phyloP scores from a whole-genome alignment of 1,139 yeast genomes.

The Meyerozyma smithsonii region DNA sequence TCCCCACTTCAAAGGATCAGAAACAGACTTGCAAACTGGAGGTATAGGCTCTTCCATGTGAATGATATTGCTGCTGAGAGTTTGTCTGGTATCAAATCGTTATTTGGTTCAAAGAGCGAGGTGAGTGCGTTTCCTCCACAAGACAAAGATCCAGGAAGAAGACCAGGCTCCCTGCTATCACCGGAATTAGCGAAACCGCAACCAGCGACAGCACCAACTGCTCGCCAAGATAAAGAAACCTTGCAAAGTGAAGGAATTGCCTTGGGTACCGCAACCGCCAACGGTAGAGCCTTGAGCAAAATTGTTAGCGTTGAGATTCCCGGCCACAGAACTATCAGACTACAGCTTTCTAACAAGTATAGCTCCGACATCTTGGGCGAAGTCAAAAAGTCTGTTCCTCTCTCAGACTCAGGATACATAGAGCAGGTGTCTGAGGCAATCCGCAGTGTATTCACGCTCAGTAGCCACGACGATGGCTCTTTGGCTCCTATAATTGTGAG shows the following conservation, averaged over 20 bases:
- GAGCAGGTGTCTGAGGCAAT: slow-evolving; percentile 10
- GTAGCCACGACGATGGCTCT: slow-evolving; percentile 56
- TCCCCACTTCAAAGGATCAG: not conserved
- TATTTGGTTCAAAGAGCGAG: too few species aligned
- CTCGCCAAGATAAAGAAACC: too few species aligned
- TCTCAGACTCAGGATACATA: not conserved
- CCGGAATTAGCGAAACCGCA: too few species aligned
- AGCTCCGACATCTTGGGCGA: not conserved
- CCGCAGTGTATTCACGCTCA: slow-evolving; percentile 9
- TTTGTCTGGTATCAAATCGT: slow-evolving; percentile 4
- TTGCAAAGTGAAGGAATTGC: too few species aligned
- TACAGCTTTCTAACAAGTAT: not conserved
- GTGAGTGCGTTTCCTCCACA: too few species aligned
- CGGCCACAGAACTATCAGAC: not conserved
- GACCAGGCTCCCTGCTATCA: too few species aligned
- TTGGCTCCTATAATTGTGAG: slow-evolving; percentile 61
- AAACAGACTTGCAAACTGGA: not conserved
- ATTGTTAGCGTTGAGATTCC: not conserved
- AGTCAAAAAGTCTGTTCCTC: not conserved
- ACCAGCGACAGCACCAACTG: too few species aligned
- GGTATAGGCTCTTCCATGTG: not conserved
- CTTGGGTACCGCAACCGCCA: not conserved
- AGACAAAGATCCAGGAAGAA: not conserved
- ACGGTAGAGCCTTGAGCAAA: not conserved
- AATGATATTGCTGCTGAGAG: not conserved